A percentile compares a stretch with the other conserved stretches of the same genome.
phyloP scores from a whole-genome alignment of 495 filamentous ascomycete genomes.

The Endocarpon pusillum region DNA sequence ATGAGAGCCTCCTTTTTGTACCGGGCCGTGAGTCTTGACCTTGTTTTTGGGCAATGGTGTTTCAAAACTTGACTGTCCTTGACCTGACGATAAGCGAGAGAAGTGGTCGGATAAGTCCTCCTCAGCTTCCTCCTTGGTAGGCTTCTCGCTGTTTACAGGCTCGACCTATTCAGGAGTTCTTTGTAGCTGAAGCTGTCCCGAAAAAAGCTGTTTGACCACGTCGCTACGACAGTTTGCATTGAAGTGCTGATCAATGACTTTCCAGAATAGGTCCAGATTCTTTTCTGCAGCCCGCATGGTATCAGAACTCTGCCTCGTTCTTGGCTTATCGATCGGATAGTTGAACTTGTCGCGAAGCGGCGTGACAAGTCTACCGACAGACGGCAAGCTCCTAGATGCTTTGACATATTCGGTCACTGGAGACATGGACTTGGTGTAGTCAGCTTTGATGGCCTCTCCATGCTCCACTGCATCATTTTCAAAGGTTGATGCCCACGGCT shows the following conservation, averaged over 20 bases:
- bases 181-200: too few relatives aligned
- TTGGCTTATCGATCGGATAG: conserved; percentile 33
- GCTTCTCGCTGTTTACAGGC: conserved; percentile 40
- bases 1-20: too few relatives aligned
- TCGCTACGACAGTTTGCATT: too few relatives aligned
- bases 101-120: too few relatives aligned
- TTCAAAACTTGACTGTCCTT: too few relatives aligned
- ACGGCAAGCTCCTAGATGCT: conserved; percentile 2
- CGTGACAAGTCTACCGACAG: conserved; percentile 11
- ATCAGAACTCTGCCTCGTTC: conserved; percentile 25
- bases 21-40: conserved; percentile 25
- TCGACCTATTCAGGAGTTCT: conserved; percentile 34
- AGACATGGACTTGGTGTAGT: conserved; percentile 7
- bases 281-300: conserved; percentile 26
- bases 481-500: conserved; percentile 29
- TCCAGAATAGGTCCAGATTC: conserved; percentile 35
- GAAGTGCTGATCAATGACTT: conserved; percentile 10
- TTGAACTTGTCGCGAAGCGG: conserved; percentile 19
- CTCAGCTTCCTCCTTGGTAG: conserved; percentile 4
- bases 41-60: conserved; percentile 14
- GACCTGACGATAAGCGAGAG: too few relatives aligned
- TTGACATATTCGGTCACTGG: conserved; percentile 1
- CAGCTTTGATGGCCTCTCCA: conserved; percentile 11
- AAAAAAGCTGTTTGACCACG: too few relatives aligned
- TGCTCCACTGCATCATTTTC: conserved; percentile 9